A percentile compares a stretch with the other conserved stretches of the same genome.
Evolutionary conservation across 371 early-diverging fungal genomes (phyloP).

Genomic region (Mortierella sp.): DNA sequence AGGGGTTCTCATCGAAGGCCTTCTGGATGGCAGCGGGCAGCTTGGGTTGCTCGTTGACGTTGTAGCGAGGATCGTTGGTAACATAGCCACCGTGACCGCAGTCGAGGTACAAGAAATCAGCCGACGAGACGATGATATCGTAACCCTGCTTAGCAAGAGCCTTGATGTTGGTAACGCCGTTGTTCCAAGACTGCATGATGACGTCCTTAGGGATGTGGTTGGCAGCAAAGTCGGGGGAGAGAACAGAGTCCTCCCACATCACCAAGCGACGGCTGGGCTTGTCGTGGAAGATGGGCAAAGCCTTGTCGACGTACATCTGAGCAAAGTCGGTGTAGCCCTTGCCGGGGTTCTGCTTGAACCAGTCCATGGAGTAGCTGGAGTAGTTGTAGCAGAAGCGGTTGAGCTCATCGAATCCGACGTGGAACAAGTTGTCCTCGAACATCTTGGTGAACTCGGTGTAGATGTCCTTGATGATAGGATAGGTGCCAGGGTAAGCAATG

Average conservation of each 20-base stretch:
- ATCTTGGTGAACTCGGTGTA: constrained; percentile 65
- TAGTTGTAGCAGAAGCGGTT: constrained; percentile 72
- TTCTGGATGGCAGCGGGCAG: constrained; percentile 38
- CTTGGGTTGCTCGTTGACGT: constrained; percentile 27
- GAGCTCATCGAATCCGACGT: constrained; percentile 85
- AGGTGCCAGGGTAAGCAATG: constrained; percentile 64
- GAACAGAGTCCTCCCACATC: constrained; percentile 50
- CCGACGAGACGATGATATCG: constrained; percentile 65
- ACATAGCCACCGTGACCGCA: constrained; percentile 73
- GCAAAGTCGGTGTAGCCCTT: constrained; percentile 39
- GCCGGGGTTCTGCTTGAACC: constrained; percentile 41
- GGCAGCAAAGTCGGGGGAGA: constrained; percentile 29
- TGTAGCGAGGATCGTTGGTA: constrained; percentile 51
- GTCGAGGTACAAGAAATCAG: constrained; percentile 75
- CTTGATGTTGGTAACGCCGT: constrained; percentile 58
- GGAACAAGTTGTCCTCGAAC: constrained; percentile 77
- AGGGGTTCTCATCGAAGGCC: constrained; percentile 33
- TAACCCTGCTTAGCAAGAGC: constrained; percentile 62
- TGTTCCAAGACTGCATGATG: constrained; percentile 70
- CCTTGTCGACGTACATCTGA: constrained; percentile 43
- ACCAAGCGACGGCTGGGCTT: constrained; percentile 34
- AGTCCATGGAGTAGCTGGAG: constrained; percentile 34
- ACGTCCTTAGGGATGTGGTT: constrained; percentile 55
- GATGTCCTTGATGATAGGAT: constrained; percentile 67
- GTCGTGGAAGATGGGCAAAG: constrained; percentile 49